These are phyloP conservation scores for Fusarium hostae DNA, from an alignment of 2,329 filamentous ascomycete genomes.

Conservation along the genomic window DNA sequence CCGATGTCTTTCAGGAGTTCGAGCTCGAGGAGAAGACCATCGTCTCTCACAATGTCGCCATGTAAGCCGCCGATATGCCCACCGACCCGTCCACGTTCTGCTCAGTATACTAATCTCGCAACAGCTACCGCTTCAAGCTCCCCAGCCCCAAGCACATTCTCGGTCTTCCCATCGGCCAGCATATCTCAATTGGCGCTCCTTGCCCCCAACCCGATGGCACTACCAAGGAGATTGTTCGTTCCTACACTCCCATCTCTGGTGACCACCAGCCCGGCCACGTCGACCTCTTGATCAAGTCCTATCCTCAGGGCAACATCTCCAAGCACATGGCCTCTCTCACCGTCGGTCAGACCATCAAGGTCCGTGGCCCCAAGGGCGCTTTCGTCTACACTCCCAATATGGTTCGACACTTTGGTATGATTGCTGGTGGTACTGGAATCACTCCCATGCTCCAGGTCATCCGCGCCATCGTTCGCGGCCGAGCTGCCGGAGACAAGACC, in stretches of 20 bases:
- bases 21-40: conserved; percentile 94
- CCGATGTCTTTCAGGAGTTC: conserved; percentile 89
- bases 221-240: conserved; percentile 86
- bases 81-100: background rate
- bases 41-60: conserved; percentile 97
- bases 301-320: conserved; percentile 97
- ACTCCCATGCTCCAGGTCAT: conserved; percentile 98
- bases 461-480: conserved; percentile 86
- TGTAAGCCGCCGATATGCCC: conserved; percentile 64
- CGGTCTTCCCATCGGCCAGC: conserved; percentile 96
- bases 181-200: conserved; percentile 92
- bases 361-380: conserved; percentile 94
- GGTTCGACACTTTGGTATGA: conserved; percentile 96
- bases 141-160: conserved; percentile 82
- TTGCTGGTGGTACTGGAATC: conserved; percentile 96
- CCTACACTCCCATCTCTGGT: conserved; percentile 91
- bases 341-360: conserved; percentile 87
- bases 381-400: conserved; percentile 98
- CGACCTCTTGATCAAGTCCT: conserved; percentile 97
- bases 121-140: conserved; percentile 90
- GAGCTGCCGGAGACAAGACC: conserved; percentile 82
- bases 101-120: conserved; percentile 8
- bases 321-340: conserved; percentile 86
- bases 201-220: conserved; percentile 75
- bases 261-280: conserved; percentile 92